Conservation (phyloP, 352 stramenopile species). For the Aphanomyces astaci region DNA sequence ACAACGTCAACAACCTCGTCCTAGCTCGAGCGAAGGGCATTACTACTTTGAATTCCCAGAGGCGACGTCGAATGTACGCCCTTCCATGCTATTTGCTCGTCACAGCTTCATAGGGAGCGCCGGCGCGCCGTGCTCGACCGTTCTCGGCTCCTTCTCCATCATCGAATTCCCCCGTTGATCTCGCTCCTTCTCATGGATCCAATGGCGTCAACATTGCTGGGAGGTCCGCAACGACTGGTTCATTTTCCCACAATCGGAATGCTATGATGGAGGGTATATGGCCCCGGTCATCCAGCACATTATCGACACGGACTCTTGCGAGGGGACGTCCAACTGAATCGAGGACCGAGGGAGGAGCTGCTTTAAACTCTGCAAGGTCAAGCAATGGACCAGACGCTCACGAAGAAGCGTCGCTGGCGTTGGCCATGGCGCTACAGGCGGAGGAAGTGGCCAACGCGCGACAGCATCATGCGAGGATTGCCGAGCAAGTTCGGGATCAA, state of each 20-base stretch:
- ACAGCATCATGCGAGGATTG: background rate
- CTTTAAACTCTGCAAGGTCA: background rate
- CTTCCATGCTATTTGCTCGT: background rate
- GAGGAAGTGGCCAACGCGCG: background rate
- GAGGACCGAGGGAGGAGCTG: background rate
- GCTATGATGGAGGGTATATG: no score
- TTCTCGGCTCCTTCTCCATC: background rate
- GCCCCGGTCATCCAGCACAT: no score
- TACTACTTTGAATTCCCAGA: background rate
- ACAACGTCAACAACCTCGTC: background rate
- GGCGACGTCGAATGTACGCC: background rate
- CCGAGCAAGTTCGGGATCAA: background rate
- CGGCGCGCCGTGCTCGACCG: no score
- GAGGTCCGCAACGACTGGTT: no score
- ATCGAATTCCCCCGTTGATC: background rate
- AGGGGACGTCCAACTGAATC: no score
- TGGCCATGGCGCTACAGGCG: constrained; percentile 2
- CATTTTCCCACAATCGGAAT: no score
- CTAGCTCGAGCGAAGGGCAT: background rate
- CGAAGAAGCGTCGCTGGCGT: constrained; percentile 3
- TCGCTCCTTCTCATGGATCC: background rate
- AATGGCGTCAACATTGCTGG: no score
- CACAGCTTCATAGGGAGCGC: background rate
- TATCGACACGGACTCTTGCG: no score
- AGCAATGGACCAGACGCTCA: background rate